Evolutionary conservation across 805 yeast species (phyloP).

Genomic region (Candida sonorensis): DNA sequence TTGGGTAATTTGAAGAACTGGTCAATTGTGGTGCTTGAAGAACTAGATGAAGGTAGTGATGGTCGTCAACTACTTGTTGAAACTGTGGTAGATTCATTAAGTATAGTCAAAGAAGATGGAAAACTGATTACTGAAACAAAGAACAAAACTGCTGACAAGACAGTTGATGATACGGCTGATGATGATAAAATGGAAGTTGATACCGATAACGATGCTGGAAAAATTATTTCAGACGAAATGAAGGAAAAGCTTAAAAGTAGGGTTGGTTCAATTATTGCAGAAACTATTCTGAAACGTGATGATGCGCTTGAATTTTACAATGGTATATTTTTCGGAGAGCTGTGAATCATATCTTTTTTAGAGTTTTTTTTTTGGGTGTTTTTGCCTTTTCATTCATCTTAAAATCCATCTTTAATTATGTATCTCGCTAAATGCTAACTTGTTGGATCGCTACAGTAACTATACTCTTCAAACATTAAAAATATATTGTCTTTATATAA

Average conservation of each 20-base stretch:
- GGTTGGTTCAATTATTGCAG: conserved; percentile 55
- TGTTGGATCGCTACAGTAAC: too few species aligned
- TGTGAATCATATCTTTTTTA: conserved; percentile 4
- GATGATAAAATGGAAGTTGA: conserved; percentile 30
- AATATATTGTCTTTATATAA: too few species aligned
- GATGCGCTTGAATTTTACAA: conserved; percentile 46
- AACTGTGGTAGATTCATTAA: conserved; percentile 47
- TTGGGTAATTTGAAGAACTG: conserved; percentile 82
- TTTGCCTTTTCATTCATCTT: too few species aligned
- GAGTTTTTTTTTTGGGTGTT: too few species aligned
- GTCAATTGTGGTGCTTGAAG: conserved; percentile 51
- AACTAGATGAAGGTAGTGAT: conserved; percentile 14
- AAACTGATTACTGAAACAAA: too few species aligned
- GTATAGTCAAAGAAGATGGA: conserved; percentile 35
- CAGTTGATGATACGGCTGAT: conserved; percentile 22
- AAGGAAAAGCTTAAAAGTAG: too few species aligned
- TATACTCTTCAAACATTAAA: too few species aligned
- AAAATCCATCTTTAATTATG: too few species aligned
- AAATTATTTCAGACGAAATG: conserved; percentile 47
- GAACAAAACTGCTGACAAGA: too few species aligned
- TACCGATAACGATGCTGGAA: conserved; percentile 26
- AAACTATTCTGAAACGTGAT: conserved; percentile 38
- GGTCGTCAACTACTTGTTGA: conserved; percentile 31
- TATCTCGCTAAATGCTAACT: too few species aligned
- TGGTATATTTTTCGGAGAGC: conserved; percentile 72